Conservation (phyloP, 345 rosid species). For the Odontarrhena argentea region DNA sequence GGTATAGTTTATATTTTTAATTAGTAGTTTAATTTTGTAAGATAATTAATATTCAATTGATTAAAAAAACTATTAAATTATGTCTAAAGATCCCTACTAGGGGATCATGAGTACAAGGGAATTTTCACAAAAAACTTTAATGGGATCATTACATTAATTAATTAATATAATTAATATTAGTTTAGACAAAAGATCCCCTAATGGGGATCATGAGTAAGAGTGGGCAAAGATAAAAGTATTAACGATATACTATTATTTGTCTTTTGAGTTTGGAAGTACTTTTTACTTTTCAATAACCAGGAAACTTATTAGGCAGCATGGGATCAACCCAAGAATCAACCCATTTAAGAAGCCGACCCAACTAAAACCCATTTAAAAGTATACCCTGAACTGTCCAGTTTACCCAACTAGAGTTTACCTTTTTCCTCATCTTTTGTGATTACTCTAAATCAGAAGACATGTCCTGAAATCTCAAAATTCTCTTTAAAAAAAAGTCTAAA, state of each 20-base stretch:
- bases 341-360: background rate
- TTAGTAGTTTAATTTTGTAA: no score
- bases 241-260: background rate
- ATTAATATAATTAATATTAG: no score
- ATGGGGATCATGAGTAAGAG: no score
- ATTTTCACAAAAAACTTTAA: no score
- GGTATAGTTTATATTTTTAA: background rate
- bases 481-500: no score
- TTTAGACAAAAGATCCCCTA: no score
- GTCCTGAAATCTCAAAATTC: no score
- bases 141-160: no score
- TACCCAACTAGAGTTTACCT: background rate
- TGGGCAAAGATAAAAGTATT: constrained; percentile 19
- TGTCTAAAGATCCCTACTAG: no score
- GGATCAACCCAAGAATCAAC: background rate
- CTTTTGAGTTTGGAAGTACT: constrained; percentile 2
- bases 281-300: background rate
- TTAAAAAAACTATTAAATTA: no score
- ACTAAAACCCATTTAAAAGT: background rate
- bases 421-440: background rate
- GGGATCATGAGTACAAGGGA: no score
- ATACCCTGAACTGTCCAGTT: background rate
- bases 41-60: no score
- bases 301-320: background rate
- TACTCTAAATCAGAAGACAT: background rate